phyloP scores from a whole-genome alignment of 2,329 filamentous ascomycete genomes.

The Hypocrella siamensis region DNA sequence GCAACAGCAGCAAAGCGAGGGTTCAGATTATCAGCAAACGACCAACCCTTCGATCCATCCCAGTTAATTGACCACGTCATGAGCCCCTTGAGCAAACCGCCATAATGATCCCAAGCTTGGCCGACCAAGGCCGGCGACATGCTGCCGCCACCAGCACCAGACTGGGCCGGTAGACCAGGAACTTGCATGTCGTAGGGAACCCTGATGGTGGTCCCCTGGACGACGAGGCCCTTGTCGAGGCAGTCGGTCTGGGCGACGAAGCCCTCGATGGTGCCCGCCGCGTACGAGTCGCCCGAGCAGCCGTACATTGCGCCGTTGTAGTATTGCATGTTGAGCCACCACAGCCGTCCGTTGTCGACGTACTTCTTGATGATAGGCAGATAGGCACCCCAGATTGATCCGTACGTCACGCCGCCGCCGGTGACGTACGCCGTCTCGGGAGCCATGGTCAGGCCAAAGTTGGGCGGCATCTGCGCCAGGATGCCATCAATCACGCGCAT shows the following conservation, averaged over 20 bases:
- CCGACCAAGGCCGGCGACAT: slow-evolving; percentile 14
- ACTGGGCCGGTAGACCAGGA: slow-evolving; percentile 19
- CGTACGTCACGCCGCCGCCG: slow-evolving; percentile 14
- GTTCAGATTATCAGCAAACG: slow-evolving; percentile 16
- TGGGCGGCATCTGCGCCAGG: slow-evolving; percentile 36
- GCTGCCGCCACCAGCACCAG: slow-evolving; percentile 14
- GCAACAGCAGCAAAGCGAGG: too few relatives aligned
- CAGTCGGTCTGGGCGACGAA: slow-evolving; percentile 20
- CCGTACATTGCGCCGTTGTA: slow-evolving; percentile 22
- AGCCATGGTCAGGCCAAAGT: slow-evolving; percentile 37
- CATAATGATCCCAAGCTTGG: slow-evolving; percentile 15
- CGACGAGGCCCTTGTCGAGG: slow-evolving; percentile 14
- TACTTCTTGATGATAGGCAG: slow-evolving; percentile 22
- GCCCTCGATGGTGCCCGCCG: slow-evolving; percentile 14
- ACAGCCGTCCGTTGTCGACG: slow-evolving; percentile 17
- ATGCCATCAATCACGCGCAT: slow-evolving; percentile 20
- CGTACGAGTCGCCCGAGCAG: slow-evolving; percentile 16
- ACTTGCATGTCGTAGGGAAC: slow-evolving; percentile 18
- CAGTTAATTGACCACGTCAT: slow-evolving; percentile 23
- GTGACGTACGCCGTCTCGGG: slow-evolving; percentile 21
- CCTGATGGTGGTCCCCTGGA: slow-evolving; percentile 16
- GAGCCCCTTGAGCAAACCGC: slow-evolving; percentile 15
- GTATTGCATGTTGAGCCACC: slow-evolving; percentile 22
- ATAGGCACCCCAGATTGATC: slow-evolving; percentile 19
- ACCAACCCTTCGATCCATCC: slow-evolving; percentile 18